Base-by-base conservation (phyloP, 2,329 filamentous ascomycete species). In the Stagonosporopsis rhizophila region DNA sequence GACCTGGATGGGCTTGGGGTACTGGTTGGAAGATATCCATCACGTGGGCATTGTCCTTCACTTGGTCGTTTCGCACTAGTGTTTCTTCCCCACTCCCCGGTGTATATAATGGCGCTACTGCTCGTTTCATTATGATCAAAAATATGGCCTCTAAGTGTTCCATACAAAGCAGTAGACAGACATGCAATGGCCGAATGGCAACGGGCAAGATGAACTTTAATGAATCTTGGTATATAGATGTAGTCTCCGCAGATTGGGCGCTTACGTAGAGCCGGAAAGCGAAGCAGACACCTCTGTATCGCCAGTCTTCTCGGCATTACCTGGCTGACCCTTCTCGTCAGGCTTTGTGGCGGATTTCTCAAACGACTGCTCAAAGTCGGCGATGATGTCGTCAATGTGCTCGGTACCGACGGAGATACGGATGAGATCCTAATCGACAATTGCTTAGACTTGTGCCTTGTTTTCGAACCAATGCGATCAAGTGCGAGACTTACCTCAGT, bases 351-450 rank as follows among this genome's bases (percentile, higher is more conserved):
- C 77, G 6, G 79, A 72, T 23, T 85, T 83, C 72, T 86, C 84
- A 78, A 97, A 96, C 0, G 91, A 90, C 81, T 96, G 93, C 77
- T 94, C 89, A 74, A 98, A 97, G 78, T 98, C 94, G 67, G 88
- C 89, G 72, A 96, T 95, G 70, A 98, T 97, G 72, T 98, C 94
- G 80, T 96, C 93, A 74, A 98, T 96, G 76, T 97, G 92, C 80
- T 98, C 94, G 0, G 90, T 96, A 48, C 94, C 94, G 56, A 97
- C 93, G 0, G 93, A 97, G 71, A 98, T 95, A 61, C 94, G 90
- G 77, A 98, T 96, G 35, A 93, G 87, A 72, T 96, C 94, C 83
- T 92, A 75, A 11, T 11, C 23, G 5, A 9, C n/a, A 19, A 14
- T 60, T 30, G 70, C n/a, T n/a, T n/a, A n/a, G n/a, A n/a, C n/a